Evolutionary conservation across 345 rosid species (phyloP).

Genomic region (Salix exigua): DNA sequence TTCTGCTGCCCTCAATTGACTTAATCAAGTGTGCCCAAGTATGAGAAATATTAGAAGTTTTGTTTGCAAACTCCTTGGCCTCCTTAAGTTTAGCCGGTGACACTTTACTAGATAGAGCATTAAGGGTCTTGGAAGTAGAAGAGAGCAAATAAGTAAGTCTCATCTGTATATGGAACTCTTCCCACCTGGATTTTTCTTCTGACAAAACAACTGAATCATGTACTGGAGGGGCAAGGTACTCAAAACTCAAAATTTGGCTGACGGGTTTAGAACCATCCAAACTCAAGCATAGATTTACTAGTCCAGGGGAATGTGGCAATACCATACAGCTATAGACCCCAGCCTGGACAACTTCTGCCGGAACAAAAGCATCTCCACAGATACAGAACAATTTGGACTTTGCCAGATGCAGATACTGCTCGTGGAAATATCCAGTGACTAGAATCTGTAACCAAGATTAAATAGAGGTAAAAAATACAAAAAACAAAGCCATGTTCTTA

Average conservation of each 20-base stretch:
- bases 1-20: conserved; percentile 44
- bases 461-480: not conserved
- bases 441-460: conserved; percentile 50
- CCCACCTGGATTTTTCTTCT: conserved; percentile 56
- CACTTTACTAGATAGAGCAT: conserved; percentile 49
- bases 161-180: conserved; percentile 64
- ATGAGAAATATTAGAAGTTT: conserved; percentile 45
- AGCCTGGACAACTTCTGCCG: conserved; percentile 56
- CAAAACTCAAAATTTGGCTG: conserved; percentile 72
- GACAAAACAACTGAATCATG: conserved; percentile 31
- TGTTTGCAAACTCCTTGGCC: conserved; percentile 55
- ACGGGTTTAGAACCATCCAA: conserved; percentile 73
- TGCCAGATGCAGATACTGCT: conserved; percentile 47
- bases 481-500: not conserved
- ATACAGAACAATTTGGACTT: conserved; percentile 62
- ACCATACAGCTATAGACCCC: conserved; percentile 88
- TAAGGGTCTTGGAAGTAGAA: conserved; percentile 59
- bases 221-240: conserved; percentile 47
- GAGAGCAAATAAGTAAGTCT: conserved; percentile 77
- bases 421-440: conserved; percentile 63
- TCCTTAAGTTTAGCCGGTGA: conserved; percentile 47
- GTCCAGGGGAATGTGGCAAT: conserved; percentile 62
- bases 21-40: conserved; percentile 73
- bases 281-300: conserved; percentile 63
- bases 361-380: conserved; percentile 61